Evolutionary conservation across 129 eudicot genomes (phyloP).

Genomic region (Centaurea solstitialis): DNA sequence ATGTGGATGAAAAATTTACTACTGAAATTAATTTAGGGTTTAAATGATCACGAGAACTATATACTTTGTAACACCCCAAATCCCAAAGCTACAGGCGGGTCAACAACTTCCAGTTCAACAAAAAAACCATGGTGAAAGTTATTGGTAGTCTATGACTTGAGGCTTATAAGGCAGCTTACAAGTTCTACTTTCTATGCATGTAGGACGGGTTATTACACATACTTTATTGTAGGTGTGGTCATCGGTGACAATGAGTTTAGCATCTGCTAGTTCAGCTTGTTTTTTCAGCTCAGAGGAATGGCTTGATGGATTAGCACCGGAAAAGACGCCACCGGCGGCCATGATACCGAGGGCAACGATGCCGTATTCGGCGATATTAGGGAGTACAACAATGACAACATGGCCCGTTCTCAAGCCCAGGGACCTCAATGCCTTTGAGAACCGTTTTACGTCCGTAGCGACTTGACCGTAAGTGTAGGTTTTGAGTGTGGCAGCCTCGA

Average conservation of each 20-base stretch:
- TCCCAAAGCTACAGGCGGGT: too few relatives aligned
- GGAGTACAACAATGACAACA: slow-evolving; percentile 82
- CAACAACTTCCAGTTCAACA: too few relatives aligned
- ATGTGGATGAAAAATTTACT: too few relatives aligned
- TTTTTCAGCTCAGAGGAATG: slow-evolving; percentile 75
- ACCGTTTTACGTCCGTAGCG: slow-evolving; percentile 57
- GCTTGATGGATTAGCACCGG: slow-evolving; percentile 77
- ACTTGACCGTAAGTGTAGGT: slow-evolving; percentile 72
- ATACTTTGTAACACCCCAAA: too few relatives aligned
- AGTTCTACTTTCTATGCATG: too few relatives aligned
- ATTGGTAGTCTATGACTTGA: too few relatives aligned
- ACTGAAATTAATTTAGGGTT: too few relatives aligned
- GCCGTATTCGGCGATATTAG: slow-evolving; percentile 75
- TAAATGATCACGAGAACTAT: too few relatives aligned
- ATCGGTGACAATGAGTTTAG: slow-evolving; percentile 80
- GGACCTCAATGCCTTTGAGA: slow-evolving; percentile 88
- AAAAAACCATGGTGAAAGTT: too few relatives aligned
- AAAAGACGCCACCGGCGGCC: slow-evolving; percentile 92
- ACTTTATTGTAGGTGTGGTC: slow-evolving; percentile 38
- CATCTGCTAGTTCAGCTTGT: slow-evolving; percentile 89
- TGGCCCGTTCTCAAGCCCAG: slow-evolving; percentile 82
- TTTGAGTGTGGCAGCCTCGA: slow-evolving; percentile 65
- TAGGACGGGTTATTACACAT: too few relatives aligned
- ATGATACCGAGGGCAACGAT: slow-evolving; percentile 88
- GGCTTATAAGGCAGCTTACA: too few relatives aligned